Evolutionary conservation across 2,329 filamentous ascomycete genomes (phyloP).

Genomic region (Rhinocladiella similis): DNA sequence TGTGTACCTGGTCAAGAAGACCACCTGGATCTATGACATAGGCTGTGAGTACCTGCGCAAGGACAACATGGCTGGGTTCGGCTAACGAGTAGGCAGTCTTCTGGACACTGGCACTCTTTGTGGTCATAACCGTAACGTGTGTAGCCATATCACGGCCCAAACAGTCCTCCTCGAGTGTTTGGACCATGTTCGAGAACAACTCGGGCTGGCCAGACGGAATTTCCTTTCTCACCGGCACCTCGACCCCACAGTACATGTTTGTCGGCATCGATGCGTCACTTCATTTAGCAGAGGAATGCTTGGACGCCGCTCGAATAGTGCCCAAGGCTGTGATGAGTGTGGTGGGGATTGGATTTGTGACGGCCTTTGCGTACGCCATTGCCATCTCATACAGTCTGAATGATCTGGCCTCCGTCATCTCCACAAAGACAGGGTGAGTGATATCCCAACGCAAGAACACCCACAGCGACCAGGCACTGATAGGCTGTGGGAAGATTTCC

Average conservation of each 20-base stretch:
- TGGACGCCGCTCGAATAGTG: constrained; percentile 32
- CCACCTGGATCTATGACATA: too few species aligned
- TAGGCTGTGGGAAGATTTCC: constrained; percentile 4
- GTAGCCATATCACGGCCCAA: constrained; percentile 24
- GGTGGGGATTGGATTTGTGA: constrained; percentile 36
- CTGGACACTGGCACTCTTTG: constrained; percentile 18
- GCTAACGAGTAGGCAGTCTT: not conserved
- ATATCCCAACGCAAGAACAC: not conserved
- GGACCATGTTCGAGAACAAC: constrained; percentile 14
- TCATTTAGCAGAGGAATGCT: constrained; percentile 42
- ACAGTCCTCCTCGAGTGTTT: constrained; percentile 14
- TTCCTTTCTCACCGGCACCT: constrained; percentile 40
- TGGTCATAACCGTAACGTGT: constrained; percentile 29
- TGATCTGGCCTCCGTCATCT: constrained; percentile 18
- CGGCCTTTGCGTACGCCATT: constrained; percentile 24
- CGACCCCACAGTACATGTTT: constrained; percentile 40
- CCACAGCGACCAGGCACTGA: not conserved
- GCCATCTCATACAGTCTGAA: constrained; percentile 21
- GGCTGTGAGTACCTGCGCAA: too few species aligned
- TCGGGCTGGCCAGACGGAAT: constrained; percentile 26
- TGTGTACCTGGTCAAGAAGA: too few species aligned
- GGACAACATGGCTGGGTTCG: too few species aligned
- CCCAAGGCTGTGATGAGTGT: constrained; percentile 36
- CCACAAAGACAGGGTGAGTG: not conserved
- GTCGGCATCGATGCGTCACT: constrained; percentile 39